Percentiles rank a stretch among this genome's conserved stretches.
Conservation (phyloP, 2,329 filamentous ascomycete species). For the Xylariomycetidae sp. region DNA sequence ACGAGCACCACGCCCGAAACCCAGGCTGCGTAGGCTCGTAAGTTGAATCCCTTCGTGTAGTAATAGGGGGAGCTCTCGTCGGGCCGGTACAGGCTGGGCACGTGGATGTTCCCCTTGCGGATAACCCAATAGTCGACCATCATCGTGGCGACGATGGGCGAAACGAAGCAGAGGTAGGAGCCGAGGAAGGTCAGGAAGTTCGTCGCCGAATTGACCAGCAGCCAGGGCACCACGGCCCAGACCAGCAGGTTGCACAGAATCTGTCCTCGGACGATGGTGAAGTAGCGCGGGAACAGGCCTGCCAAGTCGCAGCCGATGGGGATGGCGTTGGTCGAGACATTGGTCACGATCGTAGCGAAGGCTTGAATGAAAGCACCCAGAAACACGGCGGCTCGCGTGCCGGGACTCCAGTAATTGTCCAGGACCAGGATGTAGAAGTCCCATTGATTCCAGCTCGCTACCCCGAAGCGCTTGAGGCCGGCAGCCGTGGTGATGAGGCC, state of each 20-base stretch:
- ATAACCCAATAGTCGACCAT: conserved; percentile 35
- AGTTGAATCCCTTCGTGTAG: conserved; percentile 28
- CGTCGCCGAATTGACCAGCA: conserved; percentile 34
- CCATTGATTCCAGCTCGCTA: conserved; percentile 40
- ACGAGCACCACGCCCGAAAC: conserved; percentile 25
- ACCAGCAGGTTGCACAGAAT: conserved; percentile 33
- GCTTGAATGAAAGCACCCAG: conserved; percentile 15
- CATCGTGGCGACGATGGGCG: conserved; percentile 28
- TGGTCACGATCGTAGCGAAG: conserved; percentile 37
- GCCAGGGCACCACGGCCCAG: conserved; percentile 35
- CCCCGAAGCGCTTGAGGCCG: conserved; percentile 26
- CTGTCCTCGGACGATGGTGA: conserved; percentile 38
- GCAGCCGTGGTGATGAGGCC: conserved; percentile 35
- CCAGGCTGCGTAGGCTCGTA: conserved; percentile 27
- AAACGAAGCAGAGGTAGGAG: conserved; percentile 20
- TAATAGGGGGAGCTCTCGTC: conserved; percentile 20
- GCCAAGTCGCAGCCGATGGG: conserved; percentile 37
- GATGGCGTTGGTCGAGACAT: conserved; percentile 36
- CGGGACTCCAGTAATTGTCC: conserved; percentile 32
- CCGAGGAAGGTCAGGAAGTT: conserved; percentile 38
- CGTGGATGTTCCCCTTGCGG: conserved; percentile 33
- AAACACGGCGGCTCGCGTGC: conserved; percentile 34
- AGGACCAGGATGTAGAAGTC: conserved; percentile 37
- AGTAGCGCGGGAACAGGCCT: conserved; percentile 35
- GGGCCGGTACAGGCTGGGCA: conserved; percentile 30